A percentile compares a stretch with the other conserved stretches of the same genome.
Evolutionary conservation across 768 basidiomycete species (phyloP).

Genomic region (Pleurotus pulmonarius): DNA sequence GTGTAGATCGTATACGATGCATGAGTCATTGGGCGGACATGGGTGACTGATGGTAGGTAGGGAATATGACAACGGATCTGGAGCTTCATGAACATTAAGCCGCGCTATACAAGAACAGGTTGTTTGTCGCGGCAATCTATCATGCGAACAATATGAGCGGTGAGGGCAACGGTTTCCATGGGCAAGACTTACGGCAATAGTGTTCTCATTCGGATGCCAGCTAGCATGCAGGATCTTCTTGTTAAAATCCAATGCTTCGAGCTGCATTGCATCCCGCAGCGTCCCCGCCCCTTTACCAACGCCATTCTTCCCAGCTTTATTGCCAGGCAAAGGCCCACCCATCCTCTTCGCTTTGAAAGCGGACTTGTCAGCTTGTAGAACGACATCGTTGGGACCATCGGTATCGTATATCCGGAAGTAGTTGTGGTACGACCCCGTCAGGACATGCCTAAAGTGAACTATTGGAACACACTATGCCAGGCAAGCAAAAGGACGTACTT

Average conservation of each 20-base stretch:
- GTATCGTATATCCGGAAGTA: slow-evolving; percentile 99
- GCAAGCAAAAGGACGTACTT: slow-evolving; percentile 57
- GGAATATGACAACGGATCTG: background rate
- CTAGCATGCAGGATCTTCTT: slow-evolving; percentile 96
- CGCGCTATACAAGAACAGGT: slow-evolving; percentile 84
- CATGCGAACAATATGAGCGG: slow-evolving; percentile 5
- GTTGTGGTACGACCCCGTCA: slow-evolving; percentile 99
- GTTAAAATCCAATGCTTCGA: slow-evolving; percentile 87
- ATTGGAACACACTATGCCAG: slow-evolving; percentile 12
- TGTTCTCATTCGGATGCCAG: slow-evolving; percentile 99
- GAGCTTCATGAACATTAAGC: slow-evolving; percentile 33
- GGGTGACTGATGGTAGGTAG: background rate
- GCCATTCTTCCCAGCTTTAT: slow-evolving; percentile 75
- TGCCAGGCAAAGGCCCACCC: slow-evolving; percentile 75
- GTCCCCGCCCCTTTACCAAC: slow-evolving; percentile 50
- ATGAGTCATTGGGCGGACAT: background rate
- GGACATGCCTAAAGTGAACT: slow-evolving; percentile 65
- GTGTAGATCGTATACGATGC: slow-evolving; percentile 6
- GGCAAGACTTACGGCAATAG: slow-evolving; percentile 76
- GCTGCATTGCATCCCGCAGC: slow-evolving; percentile 82
- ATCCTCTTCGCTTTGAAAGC: slow-evolving; percentile 99
- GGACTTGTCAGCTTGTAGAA: slow-evolving; percentile 97
- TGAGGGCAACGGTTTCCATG: background rate
- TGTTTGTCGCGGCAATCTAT: slow-evolving; percentile 96
- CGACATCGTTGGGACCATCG: slow-evolving; percentile 82